phyloP scores from a whole-genome alignment of 306 rosid species.

The Glycine tomentella region DNA sequence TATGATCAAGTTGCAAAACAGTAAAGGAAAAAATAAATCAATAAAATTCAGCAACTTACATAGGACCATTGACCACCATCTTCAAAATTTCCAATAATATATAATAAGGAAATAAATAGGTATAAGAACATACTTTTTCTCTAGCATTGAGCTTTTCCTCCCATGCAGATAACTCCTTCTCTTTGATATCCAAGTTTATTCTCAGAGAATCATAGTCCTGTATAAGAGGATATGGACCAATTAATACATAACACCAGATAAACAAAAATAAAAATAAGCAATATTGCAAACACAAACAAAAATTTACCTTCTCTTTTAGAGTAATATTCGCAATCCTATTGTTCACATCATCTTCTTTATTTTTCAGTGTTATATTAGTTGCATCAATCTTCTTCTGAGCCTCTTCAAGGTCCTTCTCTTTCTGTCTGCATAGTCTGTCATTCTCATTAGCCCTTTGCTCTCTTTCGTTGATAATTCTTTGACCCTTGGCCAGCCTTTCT shows the following conservation, averaged over 20 bases:
- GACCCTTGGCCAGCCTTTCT: constrained; percentile 89
- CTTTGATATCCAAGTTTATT: constrained; percentile 68
- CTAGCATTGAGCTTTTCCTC: constrained; percentile 79
- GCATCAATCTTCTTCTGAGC: constrained; percentile 85
- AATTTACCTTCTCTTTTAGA: constrained; percentile 78
- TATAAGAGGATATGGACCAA: constrained; percentile 42
- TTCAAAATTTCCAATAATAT: constrained; percentile 13
- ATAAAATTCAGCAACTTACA: constrained; percentile 23
- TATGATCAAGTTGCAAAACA: neutral
- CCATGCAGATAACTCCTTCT: constrained; percentile 72
- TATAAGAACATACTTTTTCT: constrained; percentile 70
- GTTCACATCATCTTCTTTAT: constrained; percentile 80
- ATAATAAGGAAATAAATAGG: constrained; percentile 17
- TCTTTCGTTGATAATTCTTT: constrained; percentile 84
- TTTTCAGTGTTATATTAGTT: constrained; percentile 61
- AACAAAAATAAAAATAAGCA: constrained; percentile 6
- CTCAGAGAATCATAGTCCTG: constrained; percentile 79
- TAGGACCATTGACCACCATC: neutral
- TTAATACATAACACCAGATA: constrained; percentile 32
- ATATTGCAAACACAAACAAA: constrained; percentile 17
- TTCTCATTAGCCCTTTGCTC: constrained; percentile 92
- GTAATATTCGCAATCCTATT: constrained; percentile 71
- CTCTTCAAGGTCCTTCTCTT: constrained; percentile 87
- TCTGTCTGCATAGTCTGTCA: constrained; percentile 75
- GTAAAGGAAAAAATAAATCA: neutral